A percentile compares a stretch with the other conserved stretches of the same genome.
These are phyloP conservation scores for Russula virescens DNA, from an alignment of 768 basidiomycete species.

Conservation along the genomic window DNA sequence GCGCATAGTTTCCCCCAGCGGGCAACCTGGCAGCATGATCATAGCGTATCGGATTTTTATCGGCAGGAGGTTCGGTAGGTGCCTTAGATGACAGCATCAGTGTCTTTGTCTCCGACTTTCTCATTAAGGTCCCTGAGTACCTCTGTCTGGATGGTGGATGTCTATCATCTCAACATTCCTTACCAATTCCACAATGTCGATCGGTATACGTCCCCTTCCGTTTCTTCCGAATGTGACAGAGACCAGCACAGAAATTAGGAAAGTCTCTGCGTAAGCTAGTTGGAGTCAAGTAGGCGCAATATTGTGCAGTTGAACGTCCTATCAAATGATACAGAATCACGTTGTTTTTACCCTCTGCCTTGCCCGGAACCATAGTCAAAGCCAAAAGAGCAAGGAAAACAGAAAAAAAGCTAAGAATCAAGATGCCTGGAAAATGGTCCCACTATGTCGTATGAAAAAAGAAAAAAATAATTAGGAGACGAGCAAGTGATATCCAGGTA, in stretches of 20 bases:
- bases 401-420: not conserved
- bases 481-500: slow-evolving; percentile 7
- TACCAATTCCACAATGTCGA: not conserved
- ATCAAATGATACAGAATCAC: not conserved
- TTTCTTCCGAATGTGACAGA: too few species aligned
- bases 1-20: too few species aligned
- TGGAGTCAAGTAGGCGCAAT: not conserved
- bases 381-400: not conserved
- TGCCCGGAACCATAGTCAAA: not conserved
- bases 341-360: not conserved
- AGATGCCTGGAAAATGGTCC: not conserved
- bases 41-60: too few species aligned
- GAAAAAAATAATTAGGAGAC: slow-evolving; percentile 12
- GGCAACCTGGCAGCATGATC: too few species aligned
- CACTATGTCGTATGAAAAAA: slow-evolving; percentile 18
- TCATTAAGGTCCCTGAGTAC: too few species aligned
- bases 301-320: not conserved
- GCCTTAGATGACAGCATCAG: too few species aligned
- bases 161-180: not conserved
- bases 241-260: too few species aligned
- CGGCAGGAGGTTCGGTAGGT: too few species aligned
- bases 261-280: too few species aligned
- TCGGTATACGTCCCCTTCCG: too few species aligned
- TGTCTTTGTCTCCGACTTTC: too few species aligned
- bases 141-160: too few species aligned